Conservation (phyloP, 202 grass and related monocot genomes). For the Zoysia matrella region DNA sequence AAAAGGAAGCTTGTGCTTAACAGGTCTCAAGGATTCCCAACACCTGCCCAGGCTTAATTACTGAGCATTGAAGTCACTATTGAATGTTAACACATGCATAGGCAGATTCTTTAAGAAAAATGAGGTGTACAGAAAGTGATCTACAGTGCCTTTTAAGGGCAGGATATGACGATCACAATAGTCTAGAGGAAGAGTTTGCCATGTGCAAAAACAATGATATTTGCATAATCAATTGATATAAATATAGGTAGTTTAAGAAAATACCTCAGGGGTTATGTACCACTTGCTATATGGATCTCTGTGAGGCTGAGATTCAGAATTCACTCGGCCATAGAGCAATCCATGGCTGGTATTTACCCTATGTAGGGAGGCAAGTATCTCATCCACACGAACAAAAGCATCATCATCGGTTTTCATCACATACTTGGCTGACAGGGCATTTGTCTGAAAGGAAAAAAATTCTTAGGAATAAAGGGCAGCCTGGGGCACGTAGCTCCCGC, state of each 20-base stretch:
- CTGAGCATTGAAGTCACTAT: background rate
- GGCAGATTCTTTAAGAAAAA: background rate
- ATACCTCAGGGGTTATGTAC: conserved; percentile 89
- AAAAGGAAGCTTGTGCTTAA: background rate
- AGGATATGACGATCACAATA: conserved; percentile 13
- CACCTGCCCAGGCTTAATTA: background rate
- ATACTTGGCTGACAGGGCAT: conserved; percentile 80
- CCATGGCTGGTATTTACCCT: conserved; percentile 69
- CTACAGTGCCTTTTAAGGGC: background rate
- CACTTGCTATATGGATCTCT: conserved; percentile 90
- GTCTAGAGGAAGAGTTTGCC: background rate
- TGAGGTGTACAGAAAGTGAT: background rate
- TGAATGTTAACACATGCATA: background rate
- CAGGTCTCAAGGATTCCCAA: background rate
- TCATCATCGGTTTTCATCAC: no score
- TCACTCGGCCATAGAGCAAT: conserved; percentile 83
- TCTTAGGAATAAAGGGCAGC: no score
- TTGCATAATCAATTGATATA: conserved; percentile 3
- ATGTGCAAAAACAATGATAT: conserved; percentile 7
- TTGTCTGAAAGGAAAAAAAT: conserved; percentile 56
- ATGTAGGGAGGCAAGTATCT: conserved; percentile 70
- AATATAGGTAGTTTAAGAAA: conserved; percentile 18
- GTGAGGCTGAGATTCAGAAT: conserved; percentile 80
- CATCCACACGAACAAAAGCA: no score
- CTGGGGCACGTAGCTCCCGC: no score